Base-by-base conservation (phyloP, 352 stramenopile species). In the Phytophthora vignae region DNA sequence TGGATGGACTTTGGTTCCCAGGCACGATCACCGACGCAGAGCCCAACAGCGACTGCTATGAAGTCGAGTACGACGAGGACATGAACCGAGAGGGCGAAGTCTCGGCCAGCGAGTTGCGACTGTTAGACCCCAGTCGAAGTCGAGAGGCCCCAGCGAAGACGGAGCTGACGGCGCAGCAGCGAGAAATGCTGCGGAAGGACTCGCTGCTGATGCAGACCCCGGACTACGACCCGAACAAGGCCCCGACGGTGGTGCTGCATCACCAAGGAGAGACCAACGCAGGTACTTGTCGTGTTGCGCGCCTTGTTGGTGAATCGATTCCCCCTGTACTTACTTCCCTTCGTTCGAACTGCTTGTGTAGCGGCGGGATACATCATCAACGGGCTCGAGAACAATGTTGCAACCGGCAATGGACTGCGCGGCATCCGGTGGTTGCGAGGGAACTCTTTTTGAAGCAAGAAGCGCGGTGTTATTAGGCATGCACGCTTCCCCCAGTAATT, bases 341-440 rank as follows among this genome's bases (percentile, higher is more conserved):
- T 7, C 15, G 19, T 46, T 33, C 17, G 36, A 67, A n/a, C 50
- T 52, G 49, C 38, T 12, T 40, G 9, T 44, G 48, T 68, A 84
- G 83, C 81, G 25, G 82, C 77, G 4, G 85, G 85, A 9, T 94
- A 92, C 68, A 94, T 95, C 52, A 95, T 95, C 71, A 94, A 95
- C 55, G 85, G 88, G 27, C 75, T 94, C 19, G 88, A 94, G 66
- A 95, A 91, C 65, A 94, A 95, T 60, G 86, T 95, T 42, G 88
- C 88, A 19, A 83, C 86, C 2, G 88, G 88, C 12, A 95, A 94
- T 53, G 86, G 88, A 1, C 72, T 95, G 38, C 83, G 88, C 8
- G 88, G 88, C 49, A 95, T 95, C 44, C 82, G 88, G 31, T 95
- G 88, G 88, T 74, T 95, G 31, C 80, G 87, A 36, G 84, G 85